Conservation (phyloP, 2,329 filamentous ascomycete species). For the Pestalotiopsis sp. region DNA sequence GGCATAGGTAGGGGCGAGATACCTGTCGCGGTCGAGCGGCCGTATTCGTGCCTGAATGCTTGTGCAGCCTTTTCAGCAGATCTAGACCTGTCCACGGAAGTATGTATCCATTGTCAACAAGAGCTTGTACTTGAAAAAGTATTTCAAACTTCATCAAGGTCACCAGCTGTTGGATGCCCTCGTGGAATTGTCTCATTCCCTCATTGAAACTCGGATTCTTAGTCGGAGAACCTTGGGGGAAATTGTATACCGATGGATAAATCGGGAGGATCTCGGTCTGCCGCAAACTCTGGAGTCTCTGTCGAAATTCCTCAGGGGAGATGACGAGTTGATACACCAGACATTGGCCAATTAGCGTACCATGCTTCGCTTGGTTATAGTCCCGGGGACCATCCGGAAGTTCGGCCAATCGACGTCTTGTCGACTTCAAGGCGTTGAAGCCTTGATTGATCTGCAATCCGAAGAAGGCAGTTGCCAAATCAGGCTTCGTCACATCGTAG, state of each 20-base stretch:
- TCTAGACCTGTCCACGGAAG: slow-evolving; percentile 51
- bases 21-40: slow-evolving; percentile 3
- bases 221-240: slow-evolving; percentile 17
- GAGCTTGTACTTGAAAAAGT: slow-evolving; percentile 63
- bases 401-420: slow-evolving; percentile 27
- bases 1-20: background rate
- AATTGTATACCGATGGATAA: slow-evolving; percentile 19
- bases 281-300: slow-evolving; percentile 29
- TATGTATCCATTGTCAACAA: slow-evolving; percentile 66
- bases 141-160: slow-evolving; percentile 50
- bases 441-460: background rate
- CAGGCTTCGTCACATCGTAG: slow-evolving; percentile 31
- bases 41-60: slow-evolving; percentile 24
- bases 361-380: slow-evolving; percentile 24
- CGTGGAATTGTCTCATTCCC: slow-evolving; percentile 33
- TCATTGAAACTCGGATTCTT: slow-evolving; percentile 19
- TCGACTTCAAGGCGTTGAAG: background rate
- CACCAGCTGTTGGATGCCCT: slow-evolving; percentile 28
- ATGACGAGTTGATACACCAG: slow-evolving; percentile 45
- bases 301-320: slow-evolving; percentile 25
- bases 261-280: slow-evolving; percentile 27
- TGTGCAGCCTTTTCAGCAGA: slow-evolving; percentile 45
- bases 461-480: background rate
- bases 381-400: slow-evolving; percentile 25
- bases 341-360: slow-evolving; percentile 38